Evolutionary conservation across 208 protist genomes (phyloP), one percentile per base, ranked within the genome.

Genomic region (Leishmania martiniquensis): DNA sequence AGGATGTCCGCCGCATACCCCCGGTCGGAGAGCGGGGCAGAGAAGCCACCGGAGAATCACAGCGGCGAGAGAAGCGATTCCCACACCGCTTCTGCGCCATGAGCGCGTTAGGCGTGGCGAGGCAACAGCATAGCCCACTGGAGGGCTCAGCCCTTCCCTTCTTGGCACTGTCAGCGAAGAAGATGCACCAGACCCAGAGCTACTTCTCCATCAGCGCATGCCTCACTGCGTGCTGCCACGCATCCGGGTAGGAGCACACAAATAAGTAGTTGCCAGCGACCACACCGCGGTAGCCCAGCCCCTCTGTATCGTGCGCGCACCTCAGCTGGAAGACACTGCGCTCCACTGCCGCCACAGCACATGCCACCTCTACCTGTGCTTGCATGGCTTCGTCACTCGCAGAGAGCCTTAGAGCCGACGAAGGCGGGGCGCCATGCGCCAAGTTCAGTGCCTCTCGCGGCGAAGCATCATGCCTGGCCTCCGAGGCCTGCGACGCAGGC

Each of bases 161-260:
- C n/a, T 6, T 25, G 32, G 25, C 60, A 37, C 60, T 3, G 4
- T 42, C 60, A 65, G 32, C 3, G 6, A 65, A 37, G 57, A 37
- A 44, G 34, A 34, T 42, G 15, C 7, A 12, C 1, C 37, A 22
- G 42, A 42, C 34, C 10, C 55, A 34, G 4, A 12, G 4, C 60
- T 65, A 65, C 34, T 13, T 37, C 34, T 42, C n/a, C 66, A 47
- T 71, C 66, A 55, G 17, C 29, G 52, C 69, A 60, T 39, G 49
- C 6, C 13, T 55, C 45, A 59, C 69, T 12, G 32, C 69, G 39
- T 73, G 17, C n/a, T 73, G 69, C 69, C 69, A 73, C 13, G 69
- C 51, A 29, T 57, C 75, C 44, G 80, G 71, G 65, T 86, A 85
- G 42, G 75, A 72, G 29, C 85, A 88, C 13, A 88, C 77, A 66